Evolutionary conservation across 805 yeast species (phyloP).

Genomic region (Starmerella bacillaris): DNA sequence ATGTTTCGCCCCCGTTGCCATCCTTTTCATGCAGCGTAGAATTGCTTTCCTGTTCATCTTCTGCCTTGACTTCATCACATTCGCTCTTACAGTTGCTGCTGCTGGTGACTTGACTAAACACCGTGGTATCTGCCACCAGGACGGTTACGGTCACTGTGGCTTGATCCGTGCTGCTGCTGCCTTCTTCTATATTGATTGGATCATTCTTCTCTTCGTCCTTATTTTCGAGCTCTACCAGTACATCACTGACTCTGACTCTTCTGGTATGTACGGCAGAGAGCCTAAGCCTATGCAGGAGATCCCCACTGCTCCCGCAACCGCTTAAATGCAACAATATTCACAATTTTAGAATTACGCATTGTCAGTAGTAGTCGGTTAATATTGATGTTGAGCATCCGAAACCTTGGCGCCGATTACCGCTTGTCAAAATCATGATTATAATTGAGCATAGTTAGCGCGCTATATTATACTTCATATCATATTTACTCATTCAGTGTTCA

Average conservation of each 20-base stretch:
- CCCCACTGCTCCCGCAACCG: background rate
- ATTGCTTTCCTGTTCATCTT: slow-evolving; percentile 1
- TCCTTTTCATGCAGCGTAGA: slow-evolving; percentile 4
- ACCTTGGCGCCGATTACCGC: background rate
- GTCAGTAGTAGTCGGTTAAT: background rate
- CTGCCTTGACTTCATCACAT: slow-evolving; percentile 11
- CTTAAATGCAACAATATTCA: background rate
- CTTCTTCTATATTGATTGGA: slow-evolving; percentile 15
- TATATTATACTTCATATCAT: no score
- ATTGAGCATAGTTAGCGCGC: no score
- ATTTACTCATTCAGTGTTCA: no score
- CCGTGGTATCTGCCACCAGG: slow-evolving; percentile 8
- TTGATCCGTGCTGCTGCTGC: slow-evolving; percentile 11
- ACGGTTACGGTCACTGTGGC: slow-evolving; percentile 9
- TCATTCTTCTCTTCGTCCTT: slow-evolving; percentile 8
- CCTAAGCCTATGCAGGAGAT: slow-evolving; percentile 1
- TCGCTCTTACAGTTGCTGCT: slow-evolving; percentile 11
- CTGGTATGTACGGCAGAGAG: background rate
- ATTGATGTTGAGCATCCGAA: slow-evolving; percentile 1
- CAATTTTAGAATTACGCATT: background rate
- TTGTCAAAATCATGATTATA: no score
- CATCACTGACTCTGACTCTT: slow-evolving; percentile 2
- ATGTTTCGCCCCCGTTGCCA: slow-evolving; percentile 3
- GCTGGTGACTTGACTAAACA: slow-evolving; percentile 9
- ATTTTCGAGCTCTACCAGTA: slow-evolving; percentile 9